phyloP scores from a whole-genome alignment of 1,284 basidiomycete species.

The Marasmius oreades region DNA sequence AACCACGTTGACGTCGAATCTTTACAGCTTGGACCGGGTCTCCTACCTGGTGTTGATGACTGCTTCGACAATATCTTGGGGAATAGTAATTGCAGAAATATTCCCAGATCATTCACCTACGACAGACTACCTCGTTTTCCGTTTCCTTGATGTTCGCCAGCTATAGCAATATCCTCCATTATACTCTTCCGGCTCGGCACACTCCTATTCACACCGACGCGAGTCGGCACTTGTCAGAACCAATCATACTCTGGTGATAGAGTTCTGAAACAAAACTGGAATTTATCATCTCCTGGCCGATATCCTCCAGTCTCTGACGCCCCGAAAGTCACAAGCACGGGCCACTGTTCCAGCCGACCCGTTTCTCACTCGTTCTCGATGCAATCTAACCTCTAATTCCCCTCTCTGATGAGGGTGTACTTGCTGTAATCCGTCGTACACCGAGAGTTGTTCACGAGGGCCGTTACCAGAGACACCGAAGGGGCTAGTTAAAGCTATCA shows the following conservation, averaged over 20 bases:
- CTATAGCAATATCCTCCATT: too few relatives aligned
- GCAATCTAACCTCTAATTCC: not conserved
- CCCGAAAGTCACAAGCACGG: not conserved
- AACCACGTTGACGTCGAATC: too few relatives aligned
- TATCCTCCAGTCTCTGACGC: not conserved
- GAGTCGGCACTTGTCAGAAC: too few relatives aligned
- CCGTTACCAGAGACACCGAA: not conserved
- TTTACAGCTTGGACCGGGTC: too few relatives aligned
- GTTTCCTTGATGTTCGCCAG: too few relatives aligned
- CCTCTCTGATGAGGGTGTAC: not conserved
- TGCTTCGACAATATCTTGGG: too few relatives aligned
- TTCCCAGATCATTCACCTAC: too few relatives aligned
- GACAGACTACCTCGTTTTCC: too few relatives aligned
- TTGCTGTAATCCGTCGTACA: not conserved
- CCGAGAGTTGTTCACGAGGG: not conserved
- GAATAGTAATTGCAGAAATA: too few relatives aligned
- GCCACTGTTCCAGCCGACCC: not conserved
- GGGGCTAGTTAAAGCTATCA: not conserved
- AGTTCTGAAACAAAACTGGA: not conserved
- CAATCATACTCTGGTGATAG: not conserved
- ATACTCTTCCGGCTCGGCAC: not conserved
- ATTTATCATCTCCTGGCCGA: not conserved
- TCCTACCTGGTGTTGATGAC: too few relatives aligned
- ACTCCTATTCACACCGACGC: too few relatives aligned
- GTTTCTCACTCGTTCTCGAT: not conserved